A percentile compares a stretch with the other conserved stretches of the same genome.
phyloP scores from a whole-genome alignment of 805 yeast species.

The Candida silvicultrix region DNA sequence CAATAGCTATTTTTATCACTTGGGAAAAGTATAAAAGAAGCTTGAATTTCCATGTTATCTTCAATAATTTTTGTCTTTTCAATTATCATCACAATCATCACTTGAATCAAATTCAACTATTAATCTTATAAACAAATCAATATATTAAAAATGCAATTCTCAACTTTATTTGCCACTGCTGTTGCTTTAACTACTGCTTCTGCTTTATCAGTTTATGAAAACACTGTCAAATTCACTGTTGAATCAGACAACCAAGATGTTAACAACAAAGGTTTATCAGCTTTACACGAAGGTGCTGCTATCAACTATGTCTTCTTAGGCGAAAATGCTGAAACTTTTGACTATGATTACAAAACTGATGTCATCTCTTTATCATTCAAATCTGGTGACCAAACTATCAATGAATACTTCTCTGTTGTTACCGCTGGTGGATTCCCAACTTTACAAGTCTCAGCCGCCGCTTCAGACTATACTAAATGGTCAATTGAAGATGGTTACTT shows the following conservation, averaged over 20 bases:
- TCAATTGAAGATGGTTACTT: slow-evolving; percentile 17
- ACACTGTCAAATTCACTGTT: neutral
- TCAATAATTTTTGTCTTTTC: too few species aligned
- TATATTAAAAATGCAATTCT: slow-evolving; percentile 5
- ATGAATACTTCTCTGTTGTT: neutral
- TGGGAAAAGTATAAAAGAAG: too few species aligned
- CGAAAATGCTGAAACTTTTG: slow-evolving; percentile 2
- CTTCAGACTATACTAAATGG: slow-evolving; percentile 6
- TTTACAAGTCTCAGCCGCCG: slow-evolving; percentile 6
- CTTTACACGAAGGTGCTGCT: slow-evolving; percentile 18
- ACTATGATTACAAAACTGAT: slow-evolving; percentile 3
- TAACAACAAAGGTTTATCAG: slow-evolving; percentile 4
- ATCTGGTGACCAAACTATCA: neutral
- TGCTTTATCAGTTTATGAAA: slow-evolving; percentile 3
- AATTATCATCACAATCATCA: too few species aligned
- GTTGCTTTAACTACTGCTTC: slow-evolving; percentile 2
- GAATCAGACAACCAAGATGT: neutral
- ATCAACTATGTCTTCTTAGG: slow-evolving; percentile 15
- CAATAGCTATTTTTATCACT: too few species aligned
- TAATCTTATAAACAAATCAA: too few species aligned
- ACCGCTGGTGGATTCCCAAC: slow-evolving; percentile 7
- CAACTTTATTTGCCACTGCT: slow-evolving; percentile 3
- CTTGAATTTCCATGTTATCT: too few species aligned
- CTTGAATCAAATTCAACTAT: too few species aligned
- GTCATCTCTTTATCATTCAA: slow-evolving; percentile 2